phyloP scores from a whole-genome alignment of 176 grass and related monocot genomes.

The Cymbopogon citratus region DNA sequence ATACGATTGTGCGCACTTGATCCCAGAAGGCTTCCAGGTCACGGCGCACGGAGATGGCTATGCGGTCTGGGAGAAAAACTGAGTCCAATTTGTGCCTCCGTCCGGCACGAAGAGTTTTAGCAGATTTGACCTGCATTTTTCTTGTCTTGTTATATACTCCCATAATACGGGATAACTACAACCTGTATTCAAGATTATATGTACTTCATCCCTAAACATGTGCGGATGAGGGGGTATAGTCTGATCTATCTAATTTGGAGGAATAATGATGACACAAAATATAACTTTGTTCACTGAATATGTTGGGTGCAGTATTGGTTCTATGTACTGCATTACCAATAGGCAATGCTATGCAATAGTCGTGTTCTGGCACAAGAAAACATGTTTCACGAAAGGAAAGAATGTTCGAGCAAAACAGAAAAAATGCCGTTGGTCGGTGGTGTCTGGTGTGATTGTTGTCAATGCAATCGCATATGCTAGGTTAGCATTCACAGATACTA shows the following conservation, averaged over 20 bases:
- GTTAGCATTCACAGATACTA: too few species aligned
- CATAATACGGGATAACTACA: neutral
- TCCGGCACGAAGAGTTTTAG: neutral
- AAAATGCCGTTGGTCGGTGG: too few species aligned
- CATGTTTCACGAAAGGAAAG: too few species aligned
- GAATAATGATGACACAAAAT: neutral
- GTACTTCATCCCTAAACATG: neutral
- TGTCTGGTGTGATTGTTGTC: too few species aligned
- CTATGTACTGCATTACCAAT: too few species aligned
- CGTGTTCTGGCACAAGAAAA: too few species aligned
- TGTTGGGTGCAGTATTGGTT: too few species aligned
- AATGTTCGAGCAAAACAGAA: too few species aligned
- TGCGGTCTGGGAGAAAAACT: constrained; percentile 56
- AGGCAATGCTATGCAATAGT: too few species aligned
- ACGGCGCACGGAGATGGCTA: constrained; percentile 46
- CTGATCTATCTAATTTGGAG: neutral
- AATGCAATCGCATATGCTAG: too few species aligned
- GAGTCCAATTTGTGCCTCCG: neutral
- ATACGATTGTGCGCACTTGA: constrained; percentile 26
- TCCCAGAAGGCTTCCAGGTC: constrained; percentile 43
- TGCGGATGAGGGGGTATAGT: neutral
- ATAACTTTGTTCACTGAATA: too few species aligned
- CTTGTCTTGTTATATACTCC: neutral
- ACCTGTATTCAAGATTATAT: neutral
- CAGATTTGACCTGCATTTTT: neutral